phyloP scores from a whole-genome alignment of 2,329 filamentous ascomycete genomes.

The Botrytis fragariae region DNA sequence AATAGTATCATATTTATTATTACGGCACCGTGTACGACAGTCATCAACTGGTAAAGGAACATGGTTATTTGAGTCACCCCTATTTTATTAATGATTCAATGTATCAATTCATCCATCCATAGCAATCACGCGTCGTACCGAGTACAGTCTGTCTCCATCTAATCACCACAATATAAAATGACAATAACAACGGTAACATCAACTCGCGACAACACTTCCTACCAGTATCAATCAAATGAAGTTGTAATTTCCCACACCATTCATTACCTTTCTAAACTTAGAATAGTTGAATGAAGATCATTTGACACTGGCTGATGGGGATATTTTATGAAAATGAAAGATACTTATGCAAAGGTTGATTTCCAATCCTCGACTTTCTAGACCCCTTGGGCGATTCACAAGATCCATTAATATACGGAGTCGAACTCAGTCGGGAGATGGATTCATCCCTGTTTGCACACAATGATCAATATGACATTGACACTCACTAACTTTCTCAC shows the following conservation, averaged over 20 bases:
- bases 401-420: not conserved
- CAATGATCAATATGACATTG: not conserved
- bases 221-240: not conserved
- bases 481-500: not conserved
- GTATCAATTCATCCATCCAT: not conserved
- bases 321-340: not conserved
- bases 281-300: not conserved
- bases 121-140: not conserved
- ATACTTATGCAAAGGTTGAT: not conserved
- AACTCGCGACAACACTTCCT: not conserved
- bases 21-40: not conserved
- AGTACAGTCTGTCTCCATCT: not conserved
- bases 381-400: not conserved
- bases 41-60: not conserved
- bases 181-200: not conserved
- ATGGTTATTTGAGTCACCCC: not conserved
- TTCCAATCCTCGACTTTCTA: constrained; percentile 1
- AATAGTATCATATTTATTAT: not conserved
- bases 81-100: not conserved
- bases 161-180: not conserved
- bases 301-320: not conserved
- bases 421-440: not conserved
- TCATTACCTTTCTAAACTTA: not conserved
- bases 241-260: not conserved
- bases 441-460: not conserved